These are phyloP conservation scores for Metschnikowia matae DNA, from an alignment of 805 yeast species.

Conservation along the genomic window DNA sequence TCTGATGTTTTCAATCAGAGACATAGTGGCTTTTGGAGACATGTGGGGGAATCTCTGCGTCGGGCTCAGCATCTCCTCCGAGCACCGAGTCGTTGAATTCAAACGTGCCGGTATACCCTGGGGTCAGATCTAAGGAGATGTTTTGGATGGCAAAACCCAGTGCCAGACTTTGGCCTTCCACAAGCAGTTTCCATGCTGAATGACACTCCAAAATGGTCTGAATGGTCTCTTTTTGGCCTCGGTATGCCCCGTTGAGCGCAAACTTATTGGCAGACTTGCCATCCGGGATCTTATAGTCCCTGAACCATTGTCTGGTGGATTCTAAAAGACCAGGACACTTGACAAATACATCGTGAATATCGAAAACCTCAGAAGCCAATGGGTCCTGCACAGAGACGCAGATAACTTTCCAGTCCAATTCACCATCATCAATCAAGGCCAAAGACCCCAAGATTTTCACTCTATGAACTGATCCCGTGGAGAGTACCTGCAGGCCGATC, in stretches of 20 bases:
- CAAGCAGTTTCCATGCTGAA: conserved; percentile 77
- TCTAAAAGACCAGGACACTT: conserved; percentile 90
- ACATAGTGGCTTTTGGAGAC: conserved; percentile 12
- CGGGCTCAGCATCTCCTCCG: conserved; percentile 11
- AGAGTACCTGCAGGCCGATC: conserved; percentile 66
- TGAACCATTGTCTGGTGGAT: conserved; percentile 97
- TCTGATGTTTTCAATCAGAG: background rate
- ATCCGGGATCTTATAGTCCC: conserved; percentile 95
- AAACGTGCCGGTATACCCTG: conserved; percentile 7
- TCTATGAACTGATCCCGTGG: conserved; percentile 73
- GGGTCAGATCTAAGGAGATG: conserved; percentile 9
- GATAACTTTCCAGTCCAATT: conserved; percentile 88
- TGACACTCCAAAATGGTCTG: conserved; percentile 78
- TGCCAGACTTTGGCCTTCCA: conserved; percentile 51
- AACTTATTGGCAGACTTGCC: conserved; percentile 96
- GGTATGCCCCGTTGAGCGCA: conserved; percentile 94
- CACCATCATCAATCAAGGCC: conserved; percentile 92
- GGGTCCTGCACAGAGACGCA: conserved; percentile 83
- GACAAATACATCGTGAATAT: conserved; percentile 85
- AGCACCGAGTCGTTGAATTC: conserved; percentile 14
- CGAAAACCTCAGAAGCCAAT: conserved; percentile 79
- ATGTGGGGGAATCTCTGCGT: conserved; percentile 11
- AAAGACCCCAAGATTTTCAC: conserved; percentile 92
- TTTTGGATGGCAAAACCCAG: conserved; percentile 14
- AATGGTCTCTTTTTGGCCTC: conserved; percentile 80